Evolutionary conservation across 169 alveolate genomes (phyloP).

Genomic region (Cryptosporidium sp.): DNA sequence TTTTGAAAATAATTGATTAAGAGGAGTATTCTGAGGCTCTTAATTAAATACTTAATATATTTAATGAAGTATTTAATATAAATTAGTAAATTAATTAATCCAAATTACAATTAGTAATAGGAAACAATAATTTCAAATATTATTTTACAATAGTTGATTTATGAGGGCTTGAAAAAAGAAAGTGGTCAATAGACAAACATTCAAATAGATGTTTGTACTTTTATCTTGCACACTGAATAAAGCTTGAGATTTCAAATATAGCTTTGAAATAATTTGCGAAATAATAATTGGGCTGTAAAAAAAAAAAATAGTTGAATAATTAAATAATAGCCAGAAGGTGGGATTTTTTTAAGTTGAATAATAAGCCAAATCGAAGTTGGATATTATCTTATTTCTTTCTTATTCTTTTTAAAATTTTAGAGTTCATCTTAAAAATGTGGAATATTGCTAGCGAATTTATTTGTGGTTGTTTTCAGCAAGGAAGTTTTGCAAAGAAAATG

Average conservation of each 20-base stretch:
- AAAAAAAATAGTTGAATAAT: not conserved
- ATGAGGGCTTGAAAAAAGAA: not conserved
- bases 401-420: not conserved
- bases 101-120: not conserved
- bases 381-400: not conserved
- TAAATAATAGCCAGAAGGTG: not conserved
- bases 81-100: not conserved
- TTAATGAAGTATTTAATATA: not conserved
- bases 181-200: not conserved
- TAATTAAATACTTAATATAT: not conserved
- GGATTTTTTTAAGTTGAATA: not conserved
- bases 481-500: constrained; percentile 21
- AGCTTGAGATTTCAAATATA: not conserved
- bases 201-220: not conserved
- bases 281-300: not conserved
- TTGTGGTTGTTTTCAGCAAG: constrained; percentile 73
- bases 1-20: not conserved
- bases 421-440: constrained; percentile 27
- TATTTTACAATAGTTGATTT: not conserved
- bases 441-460: constrained; percentile 57
- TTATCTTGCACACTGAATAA: not conserved
- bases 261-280: not conserved
- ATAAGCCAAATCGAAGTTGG: not conserved
- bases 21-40: not conserved
- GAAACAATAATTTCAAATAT: not conserved